Conservation (phyloP, 768 basidiomycete genomes). For the Suillus lakei region DNA sequence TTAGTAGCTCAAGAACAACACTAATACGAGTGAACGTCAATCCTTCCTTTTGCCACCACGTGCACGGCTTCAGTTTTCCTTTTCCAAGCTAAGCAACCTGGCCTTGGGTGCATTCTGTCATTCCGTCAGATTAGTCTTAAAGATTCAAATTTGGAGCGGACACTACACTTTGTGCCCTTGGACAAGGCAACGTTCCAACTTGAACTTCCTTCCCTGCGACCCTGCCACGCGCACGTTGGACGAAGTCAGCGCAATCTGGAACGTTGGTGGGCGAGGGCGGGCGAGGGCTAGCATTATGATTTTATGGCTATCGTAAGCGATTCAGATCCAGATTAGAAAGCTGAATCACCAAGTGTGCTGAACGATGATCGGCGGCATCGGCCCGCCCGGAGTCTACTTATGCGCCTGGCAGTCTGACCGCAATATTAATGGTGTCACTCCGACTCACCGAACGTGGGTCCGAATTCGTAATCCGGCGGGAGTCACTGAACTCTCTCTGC, state of each 20-base stretch:
- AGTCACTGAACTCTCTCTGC: too few species aligned
- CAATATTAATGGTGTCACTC: too few species aligned
- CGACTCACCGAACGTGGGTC: background rate
- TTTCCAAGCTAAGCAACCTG: constrained; percentile 49
- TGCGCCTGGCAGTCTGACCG: too few species aligned
- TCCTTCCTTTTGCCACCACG: too few species aligned
- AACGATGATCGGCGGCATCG: background rate
- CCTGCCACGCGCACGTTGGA: background rate
- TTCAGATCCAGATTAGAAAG: too few species aligned
- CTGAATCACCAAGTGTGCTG: too few species aligned
- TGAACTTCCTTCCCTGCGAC: too few species aligned
- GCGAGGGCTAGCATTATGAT: too few species aligned
- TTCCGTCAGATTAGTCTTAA: constrained; percentile 37
- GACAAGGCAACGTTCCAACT: background rate
- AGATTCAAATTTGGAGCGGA: background rate
- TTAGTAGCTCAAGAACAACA: too few species aligned
- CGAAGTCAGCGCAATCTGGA: background rate
- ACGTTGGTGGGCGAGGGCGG: background rate
- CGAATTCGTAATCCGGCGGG: background rate
- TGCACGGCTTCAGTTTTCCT: too few species aligned
- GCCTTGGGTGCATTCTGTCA: constrained; percentile 48
- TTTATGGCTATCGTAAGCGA: too few species aligned
- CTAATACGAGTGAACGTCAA: too few species aligned
- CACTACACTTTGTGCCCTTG: background rate
- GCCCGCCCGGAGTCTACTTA: background rate